Conservation (phyloP, 2,329 filamentous ascomycete species). For the Colletotrichum sp. region DNA sequence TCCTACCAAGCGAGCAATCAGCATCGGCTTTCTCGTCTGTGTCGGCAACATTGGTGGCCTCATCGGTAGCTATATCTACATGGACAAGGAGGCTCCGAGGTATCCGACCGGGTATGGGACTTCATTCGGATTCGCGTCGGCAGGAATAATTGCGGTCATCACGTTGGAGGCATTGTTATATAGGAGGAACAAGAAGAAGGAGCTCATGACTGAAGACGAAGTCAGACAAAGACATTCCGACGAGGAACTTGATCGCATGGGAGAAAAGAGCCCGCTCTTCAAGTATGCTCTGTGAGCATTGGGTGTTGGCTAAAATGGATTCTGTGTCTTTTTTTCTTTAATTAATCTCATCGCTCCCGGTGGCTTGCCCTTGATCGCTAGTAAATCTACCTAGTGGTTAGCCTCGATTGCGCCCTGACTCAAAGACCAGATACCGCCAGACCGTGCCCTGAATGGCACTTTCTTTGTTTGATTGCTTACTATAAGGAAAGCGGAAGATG, state of each 20-base stretch:
- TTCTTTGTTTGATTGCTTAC: accelerated
- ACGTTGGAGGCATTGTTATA: slow-evolving; percentile 7
- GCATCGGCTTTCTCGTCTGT: slow-evolving; percentile 45
- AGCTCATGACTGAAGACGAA: slow-evolving; percentile 26
- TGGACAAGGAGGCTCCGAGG: slow-evolving; percentile 18
- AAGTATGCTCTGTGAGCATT: slow-evolving; percentile 29
- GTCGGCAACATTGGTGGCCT: slow-evolving; percentile 42
- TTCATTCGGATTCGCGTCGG: slow-evolving; percentile 13
- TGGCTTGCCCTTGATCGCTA: background rate
- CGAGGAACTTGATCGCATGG: slow-evolving; percentile 32
- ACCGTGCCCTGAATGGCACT: background rate
- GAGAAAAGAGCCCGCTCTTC: slow-evolving; percentile 34
- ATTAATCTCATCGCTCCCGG: background rate
- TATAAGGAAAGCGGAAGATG: background rate
- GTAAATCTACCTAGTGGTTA: background rate
- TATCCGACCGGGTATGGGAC: slow-evolving; percentile 20
- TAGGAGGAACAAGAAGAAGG: slow-evolving; percentile 28
- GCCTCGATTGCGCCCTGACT: background rate
- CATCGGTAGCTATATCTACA: slow-evolving; percentile 21
- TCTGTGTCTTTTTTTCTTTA: background rate
- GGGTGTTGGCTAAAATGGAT: background rate
- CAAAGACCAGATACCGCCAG: background rate
- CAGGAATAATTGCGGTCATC: slow-evolving; percentile 17
- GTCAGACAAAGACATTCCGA: slow-evolving; percentile 29
- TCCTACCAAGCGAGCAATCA: slow-evolving; percentile 43